Base-by-base conservation (phyloP, 164 flowering plant genomes). In the Vitis labrusca region DNA sequence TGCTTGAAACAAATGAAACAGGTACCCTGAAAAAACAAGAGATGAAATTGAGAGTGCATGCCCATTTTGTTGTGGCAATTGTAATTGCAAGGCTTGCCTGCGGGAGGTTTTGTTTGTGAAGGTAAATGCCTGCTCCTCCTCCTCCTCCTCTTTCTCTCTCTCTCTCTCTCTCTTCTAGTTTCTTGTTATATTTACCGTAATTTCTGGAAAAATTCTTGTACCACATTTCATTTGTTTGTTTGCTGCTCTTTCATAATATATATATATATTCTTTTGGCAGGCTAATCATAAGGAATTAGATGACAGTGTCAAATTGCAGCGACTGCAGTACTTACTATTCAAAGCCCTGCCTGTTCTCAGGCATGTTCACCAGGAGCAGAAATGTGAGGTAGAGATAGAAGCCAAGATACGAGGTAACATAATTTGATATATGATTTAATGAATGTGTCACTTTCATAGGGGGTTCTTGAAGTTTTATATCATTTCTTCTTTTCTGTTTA, bases 71-170 rank as follows among this genome's bases (percentile, higher is more conserved):
- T 74, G 85, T 63, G 85, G 90, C 17, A 85, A 87, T 71, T 93
- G 98, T 84, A 93, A 91, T 79, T 93, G 98, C 86, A 88, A 80
- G 75, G 72, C 79, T 57, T 93, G 98, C 80, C 86, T 92, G 54
- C 84, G 79, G 67, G 81, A 71, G 59, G 71, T 79, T 66, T 12
- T 76, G 19, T 66, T 61, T 59, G 47, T 63, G 37, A 70, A 73
- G 85, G 91, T 88, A 59, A 17, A 64, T 68, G 69, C 44, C 63
- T n/a, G 50, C 8, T 37, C 5, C 44, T 37, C 7, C 44, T 9
- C 37, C 57, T 51, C 11, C 27, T 51, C 44, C 6, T 2, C 29
- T 64, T 8, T 47, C 2, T 47, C 56, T 52, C 8, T 1, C 9
- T 8, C 37, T 13, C 55, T 19, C 55, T 53, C 6, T 55, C 49